Base-by-base conservation (phyloP, 2,329 filamentous ascomycete species). In the Didymella keratinophila region DNA sequence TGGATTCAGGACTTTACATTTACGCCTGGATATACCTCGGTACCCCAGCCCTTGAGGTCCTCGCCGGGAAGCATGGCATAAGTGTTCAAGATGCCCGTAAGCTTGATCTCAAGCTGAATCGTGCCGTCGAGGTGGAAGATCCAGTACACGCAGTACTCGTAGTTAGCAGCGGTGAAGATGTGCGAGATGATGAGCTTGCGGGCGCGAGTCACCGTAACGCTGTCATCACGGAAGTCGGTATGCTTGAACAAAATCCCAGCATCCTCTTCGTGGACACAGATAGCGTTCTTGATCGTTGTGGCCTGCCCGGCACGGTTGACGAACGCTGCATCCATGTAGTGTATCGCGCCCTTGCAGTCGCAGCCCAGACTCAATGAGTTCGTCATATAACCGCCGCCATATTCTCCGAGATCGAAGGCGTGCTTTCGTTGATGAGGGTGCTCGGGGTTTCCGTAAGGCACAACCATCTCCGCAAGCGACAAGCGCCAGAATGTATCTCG, bases 211-310 rank as follows among this genome's bases (percentile, higher is more conserved):
- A 96, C 91, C 10, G 95, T 92, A 53, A 88, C 86, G 0, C 91
- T 94, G 42, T 95, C 90, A 72, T 97, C 93, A 36, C 93, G 86
- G 85, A 97, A 97, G 78, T 97, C 93, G 16, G 88, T 93, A 79
- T 96, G 92, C 80, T 97, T 97, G 86, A 96, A 97, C 0, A 97
- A 82, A 58, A 97, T 95, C 6, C 93, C 93, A 2, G 87, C 86
- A 65, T 97, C 93, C 79, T 97, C 93, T 76, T 97, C 93, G 78
- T 97, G 93, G 65, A 97, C 93, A 76, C 93, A 97, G 66, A 97
- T 90, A 36, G 93, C 93, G 72, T 97, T 97, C 82, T 96, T 94
- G 80, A 97, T 92, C 1, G 88, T 90, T 4, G 88, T 87, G 27
- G 90, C 82, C n/a, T 86, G 84, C 23, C 93, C 93, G 4, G 87